A percentile compares a stretch with the other conserved stretches of the same genome.
Conservation (phyloP, 1,284 basidiomycete species). For the Vanrija humicola region DNA sequence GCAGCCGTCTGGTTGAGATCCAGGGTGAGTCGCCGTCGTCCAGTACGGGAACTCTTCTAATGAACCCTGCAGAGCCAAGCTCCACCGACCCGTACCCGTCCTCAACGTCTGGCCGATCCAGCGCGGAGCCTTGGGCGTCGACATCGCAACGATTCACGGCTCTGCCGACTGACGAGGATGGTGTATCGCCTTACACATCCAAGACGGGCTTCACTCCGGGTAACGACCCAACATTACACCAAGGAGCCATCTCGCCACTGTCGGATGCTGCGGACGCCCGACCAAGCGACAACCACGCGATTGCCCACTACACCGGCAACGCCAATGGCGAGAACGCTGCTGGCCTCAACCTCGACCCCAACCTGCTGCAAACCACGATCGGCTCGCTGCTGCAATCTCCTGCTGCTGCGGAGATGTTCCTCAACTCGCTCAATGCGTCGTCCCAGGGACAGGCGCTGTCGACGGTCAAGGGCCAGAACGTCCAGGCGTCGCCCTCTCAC, state of each 20-base stretch:
- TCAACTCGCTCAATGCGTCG: slow-evolving; percentile 54
- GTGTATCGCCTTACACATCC: slow-evolving; percentile 16
- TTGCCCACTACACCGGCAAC: slow-evolving; percentile 6
- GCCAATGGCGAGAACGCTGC: slow-evolving; percentile 7
- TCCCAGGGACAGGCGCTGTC: slow-evolving; percentile 37
- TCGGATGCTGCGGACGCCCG: slow-evolving; percentile 16
- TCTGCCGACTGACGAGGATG: slow-evolving; percentile 37
- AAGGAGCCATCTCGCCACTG: slow-evolving; percentile 24
- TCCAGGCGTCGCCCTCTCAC: slow-evolving; percentile 3
- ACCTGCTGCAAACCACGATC: slow-evolving; percentile 59
- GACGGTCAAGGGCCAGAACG: slow-evolving; percentile 10
- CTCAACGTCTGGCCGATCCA: slow-evolving; percentile 7
- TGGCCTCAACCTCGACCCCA: slow-evolving; percentile 43
- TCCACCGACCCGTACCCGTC: slow-evolving; percentile 2
- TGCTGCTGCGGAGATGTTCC: slow-evolving; percentile 64
- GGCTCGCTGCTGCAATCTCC: slow-evolving; percentile 61
- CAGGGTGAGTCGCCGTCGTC: slow-evolving; percentile 24
- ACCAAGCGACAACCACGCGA: slow-evolving; percentile 12
- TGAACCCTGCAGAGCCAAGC: slow-evolving; percentile 5
- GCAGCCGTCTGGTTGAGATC: slow-evolving; percentile 30
- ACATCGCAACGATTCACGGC: slow-evolving; percentile 32
- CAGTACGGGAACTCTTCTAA: too few species aligned
- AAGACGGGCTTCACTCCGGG: slow-evolving; percentile 12
- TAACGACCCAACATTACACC: slow-evolving; percentile 25
- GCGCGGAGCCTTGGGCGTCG: slow-evolving; percentile 18